These are phyloP conservation scores for Fragilaria crotonensis DNA, from an alignment of 108 stramenopile species.

Conservation along the genomic window DNA sequence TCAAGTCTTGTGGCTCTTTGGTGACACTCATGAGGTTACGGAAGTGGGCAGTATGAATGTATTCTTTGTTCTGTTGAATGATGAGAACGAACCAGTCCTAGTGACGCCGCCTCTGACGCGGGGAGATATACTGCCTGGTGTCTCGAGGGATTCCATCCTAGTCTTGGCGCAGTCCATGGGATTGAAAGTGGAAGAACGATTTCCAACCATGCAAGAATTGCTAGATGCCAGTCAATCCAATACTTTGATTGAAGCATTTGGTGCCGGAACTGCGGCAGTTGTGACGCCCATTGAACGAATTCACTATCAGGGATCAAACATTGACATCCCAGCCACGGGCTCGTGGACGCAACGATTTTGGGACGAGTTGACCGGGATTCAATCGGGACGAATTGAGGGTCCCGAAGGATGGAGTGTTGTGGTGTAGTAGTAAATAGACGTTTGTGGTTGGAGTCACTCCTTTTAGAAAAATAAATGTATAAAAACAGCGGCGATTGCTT, in stretches of 20 bases:
- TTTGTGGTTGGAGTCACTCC: no score
- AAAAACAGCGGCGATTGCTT: no score
- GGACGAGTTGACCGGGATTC: conserved; percentile 82
- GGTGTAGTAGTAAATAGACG: conserved; percentile 7
- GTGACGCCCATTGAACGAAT: conserved; percentile 83
- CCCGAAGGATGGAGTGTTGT: conserved; percentile 46
- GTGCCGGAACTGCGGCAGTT: conserved; percentile 95
- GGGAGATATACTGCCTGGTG: conserved; percentile 94
- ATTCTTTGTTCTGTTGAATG: conserved; percentile 75
- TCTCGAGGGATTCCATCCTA: conserved; percentile 83
- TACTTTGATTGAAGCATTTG: conserved; percentile 89
- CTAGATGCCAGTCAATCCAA: conserved; percentile 60
- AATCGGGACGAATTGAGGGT: conserved; percentile 76
- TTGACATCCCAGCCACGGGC: conserved; percentile 74
- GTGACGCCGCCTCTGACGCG: conserved; percentile 87
- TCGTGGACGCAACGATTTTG: conserved; percentile 75
- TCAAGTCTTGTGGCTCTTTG: conserved; percentile 93
- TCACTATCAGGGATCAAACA: conserved; percentile 74
- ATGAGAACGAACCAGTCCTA: conserved; percentile 54
- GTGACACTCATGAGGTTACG: conserved; percentile 80
- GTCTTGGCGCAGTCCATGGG: conserved; percentile 65
- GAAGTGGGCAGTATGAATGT: conserved; percentile 99
- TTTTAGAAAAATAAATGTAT: no score
- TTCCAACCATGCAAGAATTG: conserved; percentile 80
- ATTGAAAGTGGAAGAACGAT: conserved; percentile 69